Base-by-base conservation (phyloP, 1,284 basidiomycete genomes). In the Heliocybe sulcata region DNA sequence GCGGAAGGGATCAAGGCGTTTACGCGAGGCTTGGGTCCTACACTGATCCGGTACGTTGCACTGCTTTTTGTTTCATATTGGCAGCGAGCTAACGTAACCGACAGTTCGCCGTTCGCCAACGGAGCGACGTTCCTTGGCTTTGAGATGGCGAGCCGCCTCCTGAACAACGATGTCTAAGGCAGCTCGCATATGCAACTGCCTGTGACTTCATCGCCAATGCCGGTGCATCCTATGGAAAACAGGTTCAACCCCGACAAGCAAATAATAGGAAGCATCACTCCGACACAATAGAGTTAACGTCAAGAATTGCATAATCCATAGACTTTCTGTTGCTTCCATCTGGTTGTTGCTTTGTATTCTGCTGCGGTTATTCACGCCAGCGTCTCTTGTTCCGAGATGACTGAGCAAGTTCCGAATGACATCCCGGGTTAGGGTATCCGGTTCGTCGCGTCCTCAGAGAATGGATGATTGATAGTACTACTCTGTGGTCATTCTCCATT, bases 81-180 rank as follows among this genome's bases (percentile, higher is more conserved):
- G 38, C 54, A 60, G 35, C 56, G 54, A 22, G 49, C 56, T 68
- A 33, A 64, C 56, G 53, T 31, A 53, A 53, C 56, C 58, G 57
- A 20, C 57, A 92, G 90, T 61, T 91, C 88, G 9, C 90, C 90
- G 2, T 92, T 93, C 63, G 93, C 93, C 10, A 97, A 97, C 65
- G 93, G 92, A 33, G 91, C 91, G 1, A 97, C 93, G 0, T 96
- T 96, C 79, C 81, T 94, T 55, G 93, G 91, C 2, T 95, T 94
- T 65, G 93, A 96, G 74, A 77, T 95, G 71, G 91, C 91, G 31
- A 92, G 79, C 66, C 81, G 88, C 31, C 61, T 82, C 35, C 70
- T 89, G 55, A 82, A 82, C 61, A 42, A 42, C 38, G n/a, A n/a
- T n/a, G 12, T 31, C 29, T 31, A 31, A 31, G 29, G 12, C 29